Base-by-base conservation (phyloP, 1,284 basidiomycete genomes). In the Chalciporus sp. region DNA sequence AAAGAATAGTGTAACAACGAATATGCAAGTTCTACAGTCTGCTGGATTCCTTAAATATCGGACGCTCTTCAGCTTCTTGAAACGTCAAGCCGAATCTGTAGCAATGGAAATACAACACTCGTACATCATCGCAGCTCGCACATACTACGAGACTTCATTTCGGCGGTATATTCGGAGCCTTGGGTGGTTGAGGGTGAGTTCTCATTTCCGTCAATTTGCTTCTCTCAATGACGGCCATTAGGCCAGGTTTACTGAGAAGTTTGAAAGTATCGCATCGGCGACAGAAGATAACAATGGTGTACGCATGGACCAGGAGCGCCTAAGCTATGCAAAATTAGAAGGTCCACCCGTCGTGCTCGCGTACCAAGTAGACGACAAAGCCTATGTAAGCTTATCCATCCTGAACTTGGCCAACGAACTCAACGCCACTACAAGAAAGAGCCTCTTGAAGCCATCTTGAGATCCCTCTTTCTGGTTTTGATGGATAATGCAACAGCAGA, bases 101-200 rank as follows among this genome's bases (percentile, higher is more conserved):
- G 95, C 96, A 2, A 84, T 84, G 56, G 96, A 98, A 71, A 78
- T 99, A 19, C 94, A 96, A 70, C 80, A 93, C 45, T 88, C 91
- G 4, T 99, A 99, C 68, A 76, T 91, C 29, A 83, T 83, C 42
- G 86, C 91, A 11, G 90, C 92, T 4, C 83, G 95, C 19, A 83
- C 93, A 17, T 99, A 98, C 70, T 98, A 95, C 59, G 97, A 99
- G 73, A 98, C 97, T 16, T 94, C 90, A 0, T 95, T 99, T 67
- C 77, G 97, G 55, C 78, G 97, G 46, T 99, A 99, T 69, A 82
- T 88, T 27, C 79, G 97, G 29, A 89, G 87, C 62, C 75, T 98
- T 43, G 83, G 85, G 23, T 85, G 79, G 71, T 81, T 97, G 44
- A 90, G 90, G 78, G 87, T 90, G 47, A 49, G 66, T 54, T 47